Conservation (phyloP, 2,329 filamentous ascomycete genomes). For the Xylaria sp. region DNA sequence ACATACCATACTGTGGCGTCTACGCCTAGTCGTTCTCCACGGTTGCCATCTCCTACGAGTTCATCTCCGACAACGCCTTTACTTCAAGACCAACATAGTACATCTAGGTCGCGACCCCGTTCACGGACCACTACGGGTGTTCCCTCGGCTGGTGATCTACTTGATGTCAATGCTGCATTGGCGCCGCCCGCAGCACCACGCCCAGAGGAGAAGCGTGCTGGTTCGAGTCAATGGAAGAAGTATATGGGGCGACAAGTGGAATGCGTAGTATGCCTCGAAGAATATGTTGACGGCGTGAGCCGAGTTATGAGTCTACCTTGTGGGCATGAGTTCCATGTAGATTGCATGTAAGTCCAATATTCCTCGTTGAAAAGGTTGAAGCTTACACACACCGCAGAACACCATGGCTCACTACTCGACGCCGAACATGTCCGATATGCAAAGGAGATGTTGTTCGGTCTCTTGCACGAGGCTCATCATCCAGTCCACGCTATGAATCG, state of each 20-base stretch:
- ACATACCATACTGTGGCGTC: slow-evolving; percentile 87
- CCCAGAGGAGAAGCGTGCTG: slow-evolving; percentile 56
- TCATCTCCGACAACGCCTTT: slow-evolving; percentile 81
- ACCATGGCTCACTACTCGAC: slow-evolving; percentile 92
- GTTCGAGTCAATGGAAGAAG: slow-evolving; percentile 66
- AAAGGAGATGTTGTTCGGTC: slow-evolving; percentile 92
- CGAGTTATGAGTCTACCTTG: slow-evolving; percentile 96
- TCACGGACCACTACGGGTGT: slow-evolving; percentile 69
- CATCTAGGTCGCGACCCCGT: slow-evolving; percentile 62
- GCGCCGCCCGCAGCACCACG: slow-evolving; percentile 46
- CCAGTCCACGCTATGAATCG: slow-evolving; percentile 58
- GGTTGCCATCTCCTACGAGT: slow-evolving; percentile 66
- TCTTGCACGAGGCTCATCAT: slow-evolving; percentile 60
- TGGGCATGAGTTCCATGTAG: slow-evolving; percentile 95
- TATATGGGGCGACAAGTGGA: slow-evolving; percentile 76
- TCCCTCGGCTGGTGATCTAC: slow-evolving; percentile 55
- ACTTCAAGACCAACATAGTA: slow-evolving; percentile 61
- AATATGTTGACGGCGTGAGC: slow-evolving; percentile 93
- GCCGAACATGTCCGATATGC: slow-evolving; percentile 97
- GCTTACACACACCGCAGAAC: slow-evolving; percentile 64
- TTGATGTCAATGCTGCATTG: slow-evolving; percentile 51
- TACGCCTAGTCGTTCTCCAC: slow-evolving; percentile 62
- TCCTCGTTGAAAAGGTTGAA: slow-evolving; percentile 4
- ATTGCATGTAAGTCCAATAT: slow-evolving; percentile 85
- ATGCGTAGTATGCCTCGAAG: slow-evolving; percentile 95